Conservation (phyloP, 2,329 filamentous ascomycete species). For the Ciborinia camelliae region DNA sequence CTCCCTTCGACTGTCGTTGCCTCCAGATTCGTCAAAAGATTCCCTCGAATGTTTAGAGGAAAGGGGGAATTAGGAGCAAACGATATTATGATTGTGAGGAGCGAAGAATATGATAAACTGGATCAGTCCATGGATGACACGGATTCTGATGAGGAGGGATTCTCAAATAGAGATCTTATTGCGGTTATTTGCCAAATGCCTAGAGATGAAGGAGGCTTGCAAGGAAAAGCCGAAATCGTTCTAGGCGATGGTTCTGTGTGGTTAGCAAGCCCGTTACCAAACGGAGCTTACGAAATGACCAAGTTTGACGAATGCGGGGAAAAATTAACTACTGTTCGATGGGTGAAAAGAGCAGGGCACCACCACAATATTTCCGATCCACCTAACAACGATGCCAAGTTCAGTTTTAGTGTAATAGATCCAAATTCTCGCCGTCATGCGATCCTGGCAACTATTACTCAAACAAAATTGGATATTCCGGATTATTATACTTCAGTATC, state of each 20-base stretch:
- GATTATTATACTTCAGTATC: conserved; percentile 62
- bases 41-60: conserved; percentile 60
- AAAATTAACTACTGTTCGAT: conserved; percentile 57
- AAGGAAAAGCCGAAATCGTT: conserved; percentile 55
- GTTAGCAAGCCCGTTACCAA: conserved; percentile 50
- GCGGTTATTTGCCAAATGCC: conserved; percentile 65
- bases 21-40: conserved; percentile 56
- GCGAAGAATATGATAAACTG: conserved; percentile 58
- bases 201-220: conserved; percentile 47
- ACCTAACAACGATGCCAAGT: conserved; percentile 49
- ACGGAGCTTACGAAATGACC: conserved; percentile 64
- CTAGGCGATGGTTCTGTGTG: conserved; percentile 61
- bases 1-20: conserved; percentile 64
- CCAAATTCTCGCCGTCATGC: conserved; percentile 67
- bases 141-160: conserved; percentile 49
- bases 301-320: conserved; percentile 51
- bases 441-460: conserved; percentile 66
- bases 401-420: conserved; percentile 75
- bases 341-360: conserved; percentile 57
- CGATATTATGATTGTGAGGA: conserved; percentile 68
- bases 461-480: conserved; percentile 62
- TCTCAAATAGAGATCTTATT: conserved; percentile 54
- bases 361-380: conserved; percentile 38
- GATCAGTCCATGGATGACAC: conserved; percentile 51
- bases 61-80: conserved; percentile 63